Base-by-base conservation (phyloP, 208 protist genomes). In the Porcisia deanei region DNA sequence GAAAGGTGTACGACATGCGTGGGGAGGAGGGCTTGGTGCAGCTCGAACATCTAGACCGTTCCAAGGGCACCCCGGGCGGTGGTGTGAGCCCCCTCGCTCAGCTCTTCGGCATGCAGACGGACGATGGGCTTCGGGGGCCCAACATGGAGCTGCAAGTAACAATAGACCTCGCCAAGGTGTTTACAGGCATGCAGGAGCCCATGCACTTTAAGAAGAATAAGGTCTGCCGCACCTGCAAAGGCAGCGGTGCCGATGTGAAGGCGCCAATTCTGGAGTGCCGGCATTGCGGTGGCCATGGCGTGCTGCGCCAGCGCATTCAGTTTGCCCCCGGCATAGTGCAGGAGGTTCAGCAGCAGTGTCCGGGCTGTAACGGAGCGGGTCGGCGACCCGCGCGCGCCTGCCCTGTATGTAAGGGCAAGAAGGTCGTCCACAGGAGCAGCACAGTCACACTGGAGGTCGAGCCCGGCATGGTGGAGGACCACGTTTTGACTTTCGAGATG, bases 1-100 rank as follows among this genome's bases (percentile, higher is more conserved):
- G 95, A 0, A 94, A 95, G 75, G 97, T 98, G 81, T 98, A 97
- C 77, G 96, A 98, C 78, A 92, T 96, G 84, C 90, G 88, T 22
- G 96, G 96, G 20, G 89, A 94, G 72, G 90, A 91, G 52, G 95
- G 95, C 25, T 59, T 98, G 63, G 77, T 86, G 81, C 86, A 91
- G 85, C 84, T 98, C 34, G 84, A 93, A 83, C 57, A 87, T 60
- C 53, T 87, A 69, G 73, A 81, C 45, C 76, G 81, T 73, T 57
- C 65, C 20, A 70, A 75, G 57, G 66, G 20, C 7, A 64, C 66
- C 25, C 70, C 70, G 25, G 83, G 79, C 16, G 73, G 79, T 18
- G 73, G 71, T 45, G 75, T 87, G 73, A 78, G 90, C 81, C 83
- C 84, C 22, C 82, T 94, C 65, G 71, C 77, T 12, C 80, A 83